phyloP scores from a whole-genome alignment of 371 early-diverging fungal genomes.

The Mortierella sp. region DNA sequence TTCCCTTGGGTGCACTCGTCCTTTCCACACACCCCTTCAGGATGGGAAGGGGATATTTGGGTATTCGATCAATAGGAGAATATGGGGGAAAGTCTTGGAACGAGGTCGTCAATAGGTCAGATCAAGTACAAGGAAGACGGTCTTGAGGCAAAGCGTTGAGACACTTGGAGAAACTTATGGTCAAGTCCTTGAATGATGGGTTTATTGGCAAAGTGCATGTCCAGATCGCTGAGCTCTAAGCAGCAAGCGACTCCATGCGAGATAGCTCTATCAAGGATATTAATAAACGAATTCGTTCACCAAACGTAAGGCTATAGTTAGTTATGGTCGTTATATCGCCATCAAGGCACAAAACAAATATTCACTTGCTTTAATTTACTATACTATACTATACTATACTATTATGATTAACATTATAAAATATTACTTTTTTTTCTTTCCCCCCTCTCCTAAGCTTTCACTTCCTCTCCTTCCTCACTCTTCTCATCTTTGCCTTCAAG shows the following conservation, averaged over 20 bases:
- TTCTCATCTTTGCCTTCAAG: background rate
- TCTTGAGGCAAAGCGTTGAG: slow-evolving; percentile 78
- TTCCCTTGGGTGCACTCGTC: slow-evolving; percentile 26
- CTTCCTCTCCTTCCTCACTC: slow-evolving; percentile 8
- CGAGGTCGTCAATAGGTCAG: slow-evolving; percentile 65
- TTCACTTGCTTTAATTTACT: too few relatives aligned
- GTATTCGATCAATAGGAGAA: slow-evolving; percentile 57
- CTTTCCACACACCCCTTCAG: slow-evolving; percentile 2
- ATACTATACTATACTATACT: background rate
- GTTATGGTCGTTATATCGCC: too few relatives aligned
- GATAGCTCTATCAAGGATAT: background rate
- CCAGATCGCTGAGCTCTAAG: slow-evolving; percentile 60
- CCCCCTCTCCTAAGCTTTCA: slow-evolving; percentile 9
- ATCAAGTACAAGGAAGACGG: slow-evolving; percentile 64
- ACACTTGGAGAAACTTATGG: slow-evolving; percentile 76
- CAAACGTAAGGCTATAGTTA: too few relatives aligned
- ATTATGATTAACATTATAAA: background rate
- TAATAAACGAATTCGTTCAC: too few relatives aligned
- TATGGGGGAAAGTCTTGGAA: slow-evolving; percentile 54
- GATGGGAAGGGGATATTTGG: slow-evolving; percentile 64
- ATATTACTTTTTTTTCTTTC: background rate
- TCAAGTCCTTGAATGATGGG: slow-evolving; percentile 77
- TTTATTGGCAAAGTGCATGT: slow-evolving; percentile 88
- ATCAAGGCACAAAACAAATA: too few relatives aligned
- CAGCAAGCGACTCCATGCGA: background rate